Percentiles rank a stretch among this genome's conserved stretches.
Conservation (phyloP, 371 early-diverging fungal genomes). For the Mortierella polycephala region DNA sequence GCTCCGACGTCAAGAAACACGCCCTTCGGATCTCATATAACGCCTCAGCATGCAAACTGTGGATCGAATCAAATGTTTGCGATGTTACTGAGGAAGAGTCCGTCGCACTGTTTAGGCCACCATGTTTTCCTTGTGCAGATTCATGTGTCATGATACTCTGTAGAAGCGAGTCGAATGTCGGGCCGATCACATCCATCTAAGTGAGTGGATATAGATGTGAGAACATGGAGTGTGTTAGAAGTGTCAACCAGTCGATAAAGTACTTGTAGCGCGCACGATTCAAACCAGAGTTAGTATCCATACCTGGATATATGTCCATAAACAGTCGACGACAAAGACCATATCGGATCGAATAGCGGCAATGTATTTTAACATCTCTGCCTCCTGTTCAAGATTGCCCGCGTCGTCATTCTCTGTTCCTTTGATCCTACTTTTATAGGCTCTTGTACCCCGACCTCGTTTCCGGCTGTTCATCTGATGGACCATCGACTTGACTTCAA, state of each 20-base stretch:
- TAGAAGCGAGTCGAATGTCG: constrained; percentile 56
- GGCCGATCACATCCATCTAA: constrained; percentile 75
- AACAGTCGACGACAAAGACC: constrained; percentile 77
- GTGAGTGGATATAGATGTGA: not conserved
- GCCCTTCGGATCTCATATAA: constrained; percentile 38
- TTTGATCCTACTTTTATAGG: constrained; percentile 8
- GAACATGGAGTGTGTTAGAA: not conserved
- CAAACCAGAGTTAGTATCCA: not conserved
- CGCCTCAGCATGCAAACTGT: constrained; percentile 35
- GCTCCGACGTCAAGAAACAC: constrained; percentile 32
- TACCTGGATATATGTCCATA: constrained; percentile 86
- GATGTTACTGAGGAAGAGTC: constrained; percentile 1
- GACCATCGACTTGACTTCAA: constrained; percentile 58
- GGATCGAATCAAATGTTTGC: constrained; percentile 36
- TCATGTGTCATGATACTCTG: constrained; percentile 30
- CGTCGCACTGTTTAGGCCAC: not conserved
- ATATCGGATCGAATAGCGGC: constrained; percentile 66
- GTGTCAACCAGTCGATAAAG: not conserved
- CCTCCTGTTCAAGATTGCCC: constrained; percentile 24
- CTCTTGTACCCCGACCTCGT: constrained; percentile 8
- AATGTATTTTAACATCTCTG: constrained; percentile 59
- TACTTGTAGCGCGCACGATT: not conserved
- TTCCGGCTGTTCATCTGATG: constrained; percentile 43
- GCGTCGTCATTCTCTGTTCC: constrained; percentile 25
- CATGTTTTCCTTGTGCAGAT: constrained; percentile 6